Base-by-base conservation (phyloP, 192 early-diverging fungal species). In the Oehlia diaphana region DNA sequence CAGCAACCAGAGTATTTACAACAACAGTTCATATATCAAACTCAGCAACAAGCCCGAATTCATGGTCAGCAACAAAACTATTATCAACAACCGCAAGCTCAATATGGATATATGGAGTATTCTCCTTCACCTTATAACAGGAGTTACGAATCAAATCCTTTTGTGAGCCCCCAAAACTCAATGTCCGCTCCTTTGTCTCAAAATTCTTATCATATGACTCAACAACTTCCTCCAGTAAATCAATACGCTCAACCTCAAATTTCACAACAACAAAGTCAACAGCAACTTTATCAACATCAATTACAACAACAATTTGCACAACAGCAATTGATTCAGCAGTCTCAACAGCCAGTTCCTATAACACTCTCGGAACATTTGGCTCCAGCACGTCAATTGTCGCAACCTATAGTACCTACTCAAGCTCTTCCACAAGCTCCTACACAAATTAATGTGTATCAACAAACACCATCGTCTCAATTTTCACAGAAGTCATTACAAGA, bases 241-340 rank as follows among this genome's bases (percentile, higher is more conserved):
- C 58, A 53, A 23, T 73, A 76, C 58, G 58, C 50, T 47, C 73
- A 76, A 9, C 72, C 63, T 23, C 26, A 72, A 74, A 37, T 72
- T 28, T 66, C 42, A 44, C 23, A 37, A 58, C 16, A 23, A 26
- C 74, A 62, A 61, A 35, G 12, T 31, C 80, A 75, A 26, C 81
- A 53, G 31, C 77, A 81, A 44, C 31, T 49, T 63, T 58, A 33
- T 42, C 79, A 81, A 39, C 80, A 76, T 72, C 13, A 64, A 35
- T 26, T 35, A 16, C 62, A 64, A 65, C 33, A 19, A 16, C 47
- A 44, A n/a, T n/a, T 28, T 31, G 13, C 23, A 10, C 75, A 37
- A 4, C 80, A 63, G 16, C 82, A 79, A 31, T 74, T 76, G 31
- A 75, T 78, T 31, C 82, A 83, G 64, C 79, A 81, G 23, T 80